Evolutionary conservation across 169 alveolate genomes (phyloP).

Genomic region (Theileria parva): DNA sequence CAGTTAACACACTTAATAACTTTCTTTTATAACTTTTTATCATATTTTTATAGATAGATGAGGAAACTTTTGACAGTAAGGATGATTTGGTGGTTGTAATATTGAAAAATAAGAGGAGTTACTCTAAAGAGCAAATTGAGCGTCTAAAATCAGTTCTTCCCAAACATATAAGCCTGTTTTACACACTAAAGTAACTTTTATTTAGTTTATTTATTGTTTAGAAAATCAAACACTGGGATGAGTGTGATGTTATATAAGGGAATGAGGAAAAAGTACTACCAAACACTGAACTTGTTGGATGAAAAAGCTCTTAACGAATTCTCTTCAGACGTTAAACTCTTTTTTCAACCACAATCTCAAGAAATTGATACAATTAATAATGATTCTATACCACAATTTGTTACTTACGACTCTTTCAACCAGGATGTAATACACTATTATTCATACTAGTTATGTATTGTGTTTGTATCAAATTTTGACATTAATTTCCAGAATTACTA

Average conservation of each 20-base stretch:
- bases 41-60: constrained; percentile 46
- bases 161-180: constrained; percentile 34
- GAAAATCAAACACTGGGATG: constrained; percentile 31
- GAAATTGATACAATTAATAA: constrained; percentile 19
- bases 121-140: constrained; percentile 25
- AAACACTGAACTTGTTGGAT: constrained; percentile 19
- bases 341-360: constrained; percentile 59
- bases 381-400: constrained; percentile 43
- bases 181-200: constrained; percentile 49
- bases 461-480: too few relatives aligned
- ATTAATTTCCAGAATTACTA: too few relatives aligned
- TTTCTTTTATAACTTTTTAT: background rate
- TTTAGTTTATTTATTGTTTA: background rate
- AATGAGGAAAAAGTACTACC: constrained; percentile 59
- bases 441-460: too few relatives aligned
- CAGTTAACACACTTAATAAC: background rate
- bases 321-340: constrained; percentile 22
- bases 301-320: constrained; percentile 18
- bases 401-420: constrained; percentile 39
- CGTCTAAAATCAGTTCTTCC: constrained; percentile 33
- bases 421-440: constrained; percentile 1
- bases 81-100: constrained; percentile 59
- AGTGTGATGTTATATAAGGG: constrained; percentile 61
- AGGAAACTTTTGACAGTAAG: constrained; percentile 37
- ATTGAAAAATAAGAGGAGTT: background rate